A percentile compares a stretch with the other conserved stretches of the same genome.
Conservation (phyloP, 305 asterid genomes). For the Striga hermonthica region DNA sequence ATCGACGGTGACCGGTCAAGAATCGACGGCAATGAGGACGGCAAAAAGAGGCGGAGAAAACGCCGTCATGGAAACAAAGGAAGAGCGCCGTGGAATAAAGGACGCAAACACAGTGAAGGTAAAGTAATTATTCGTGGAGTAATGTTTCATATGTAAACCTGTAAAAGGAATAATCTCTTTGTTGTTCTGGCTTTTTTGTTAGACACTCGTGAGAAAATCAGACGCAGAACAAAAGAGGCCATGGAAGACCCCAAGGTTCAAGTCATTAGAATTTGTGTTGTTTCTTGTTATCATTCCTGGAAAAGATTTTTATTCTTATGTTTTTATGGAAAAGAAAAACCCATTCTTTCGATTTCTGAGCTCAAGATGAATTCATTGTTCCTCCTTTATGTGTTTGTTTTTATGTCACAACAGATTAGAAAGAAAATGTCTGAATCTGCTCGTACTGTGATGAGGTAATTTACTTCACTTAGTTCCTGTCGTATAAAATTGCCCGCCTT, state of each 20-base stretch:
- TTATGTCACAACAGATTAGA: slow-evolving; percentile 52
- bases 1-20: slow-evolving; percentile 26
- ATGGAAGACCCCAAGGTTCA: slow-evolving; percentile 96
- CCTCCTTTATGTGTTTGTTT: slow-evolving; percentile 27
- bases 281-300: neutral
- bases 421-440: slow-evolving; percentile 87
- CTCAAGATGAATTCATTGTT: neutral
- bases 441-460: slow-evolving; percentile 42
- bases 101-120: slow-evolving; percentile 82
- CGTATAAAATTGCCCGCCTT: too few relatives aligned
- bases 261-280: slow-evolving; percentile 44
- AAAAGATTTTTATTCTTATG: neutral
- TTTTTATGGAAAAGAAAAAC: too few relatives aligned
- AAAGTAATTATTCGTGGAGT: slow-evolving; percentile 16
- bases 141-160: too few relatives aligned
- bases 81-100: slow-evolving; percentile 93
- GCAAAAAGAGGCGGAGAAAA: slow-evolving; percentile 38
- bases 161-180: too few relatives aligned
- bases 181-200: slow-evolving; percentile 21
- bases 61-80: slow-evolving; percentile 63
- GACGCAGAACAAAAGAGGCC: slow-evolving; percentile 83
- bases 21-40: slow-evolving; percentile 33
- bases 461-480: too few relatives aligned
- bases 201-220: slow-evolving; percentile 81
- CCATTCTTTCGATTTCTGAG: too few relatives aligned